Evolutionary conservation across 192 early-diverging fungal genomes (phyloP).

Genomic region (Coemansia sp.): DNA sequence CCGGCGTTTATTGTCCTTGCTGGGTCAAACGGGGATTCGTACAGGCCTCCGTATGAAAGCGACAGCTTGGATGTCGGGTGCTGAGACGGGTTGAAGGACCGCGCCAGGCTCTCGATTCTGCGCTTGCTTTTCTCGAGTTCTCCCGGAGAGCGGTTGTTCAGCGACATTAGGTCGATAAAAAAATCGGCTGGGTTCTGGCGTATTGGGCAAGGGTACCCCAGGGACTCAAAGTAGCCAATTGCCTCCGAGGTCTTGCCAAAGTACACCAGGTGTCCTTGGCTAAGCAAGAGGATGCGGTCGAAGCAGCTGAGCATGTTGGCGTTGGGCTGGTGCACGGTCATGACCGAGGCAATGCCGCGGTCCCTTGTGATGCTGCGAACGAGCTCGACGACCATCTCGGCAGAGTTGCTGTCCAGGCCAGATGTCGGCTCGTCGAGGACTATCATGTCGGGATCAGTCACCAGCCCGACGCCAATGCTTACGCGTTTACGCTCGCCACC

Average conservation of each 20-base stretch:
- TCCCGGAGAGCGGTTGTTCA: slow-evolving; percentile 51
- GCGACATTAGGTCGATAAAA: slow-evolving; percentile 54
- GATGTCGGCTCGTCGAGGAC: slow-evolving; percentile 84
- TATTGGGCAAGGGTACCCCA: slow-evolving; percentile 79
- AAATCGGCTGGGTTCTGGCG: slow-evolving; percentile 93
- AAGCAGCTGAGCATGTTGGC: slow-evolving; percentile 89
- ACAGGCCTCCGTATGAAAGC: slow-evolving; percentile 43
- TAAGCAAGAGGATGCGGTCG: slow-evolving; percentile 82
- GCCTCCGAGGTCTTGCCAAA: slow-evolving; percentile 68
- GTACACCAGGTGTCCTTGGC: slow-evolving; percentile 77
- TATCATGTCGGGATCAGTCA: slow-evolving; percentile 87
- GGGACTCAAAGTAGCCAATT: slow-evolving; percentile 67
- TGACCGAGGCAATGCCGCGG: slow-evolving; percentile 79
- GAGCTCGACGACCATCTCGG: slow-evolving; percentile 91
- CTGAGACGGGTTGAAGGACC: slow-evolving; percentile 22
- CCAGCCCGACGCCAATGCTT: slow-evolving; percentile 89
- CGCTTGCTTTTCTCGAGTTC: slow-evolving; percentile 36
- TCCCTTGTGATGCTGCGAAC: slow-evolving; percentile 72
- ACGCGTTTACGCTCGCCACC: slow-evolving; percentile 94
- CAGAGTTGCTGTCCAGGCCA: slow-evolving; percentile 89
- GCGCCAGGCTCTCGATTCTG: slow-evolving; percentile 37
- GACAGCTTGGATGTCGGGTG: slow-evolving; percentile 40
- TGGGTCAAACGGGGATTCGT: slow-evolving; percentile 32
- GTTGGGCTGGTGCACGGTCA: slow-evolving; percentile 95
- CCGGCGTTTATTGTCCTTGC: slow-evolving; percentile 14